Conservation (phyloP, 176 grass and related monocot species). For the Elaeis guineensis region DNA sequence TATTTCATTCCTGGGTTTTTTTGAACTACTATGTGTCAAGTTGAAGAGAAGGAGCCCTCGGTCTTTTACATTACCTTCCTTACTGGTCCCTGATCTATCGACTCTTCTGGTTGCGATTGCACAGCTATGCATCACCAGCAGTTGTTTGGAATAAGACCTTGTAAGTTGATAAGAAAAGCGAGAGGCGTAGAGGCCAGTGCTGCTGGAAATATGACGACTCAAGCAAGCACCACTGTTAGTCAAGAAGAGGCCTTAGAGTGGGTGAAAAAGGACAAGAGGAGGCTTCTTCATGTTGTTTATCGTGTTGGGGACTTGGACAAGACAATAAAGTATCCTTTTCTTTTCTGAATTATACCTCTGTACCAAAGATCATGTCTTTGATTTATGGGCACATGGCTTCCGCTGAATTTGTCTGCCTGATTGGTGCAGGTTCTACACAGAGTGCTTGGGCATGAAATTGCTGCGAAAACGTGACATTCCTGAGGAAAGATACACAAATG, state of each 20-base stretch:
- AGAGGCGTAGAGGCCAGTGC: conserved; percentile 22
- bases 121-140: conserved; percentile 38
- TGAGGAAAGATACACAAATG: conserved; percentile 93
- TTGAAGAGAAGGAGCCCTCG: too few relatives aligned
- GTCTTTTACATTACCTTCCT: too few relatives aligned
- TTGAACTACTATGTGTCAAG: too few relatives aligned
- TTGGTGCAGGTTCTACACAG: conserved; percentile 70
- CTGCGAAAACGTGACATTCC: conserved; percentile 75
- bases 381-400: neutral
- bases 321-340: conserved; percentile 68
- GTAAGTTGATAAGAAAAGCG: conserved; percentile 34
- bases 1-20: too few relatives aligned
- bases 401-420: conserved; percentile 2
- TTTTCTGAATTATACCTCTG: too few relatives aligned
- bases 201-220: conserved; percentile 36
- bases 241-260: conserved; percentile 63
- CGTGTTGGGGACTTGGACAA: conserved; percentile 92
- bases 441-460: conserved; percentile 90
- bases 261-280: conserved; percentile 73
- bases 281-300: conserved; percentile 88
- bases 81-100: too few relatives aligned
- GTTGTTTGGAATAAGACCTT: conserved; percentile 31
- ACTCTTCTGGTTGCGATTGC: neutral
- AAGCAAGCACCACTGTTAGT: conserved; percentile 32
- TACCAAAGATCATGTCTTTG: neutral